A percentile compares a stretch with the other conserved stretches of the same genome.
phyloP scores from a whole-genome alignment of 257 asterid species.

The Nicotiana undulata region DNA sequence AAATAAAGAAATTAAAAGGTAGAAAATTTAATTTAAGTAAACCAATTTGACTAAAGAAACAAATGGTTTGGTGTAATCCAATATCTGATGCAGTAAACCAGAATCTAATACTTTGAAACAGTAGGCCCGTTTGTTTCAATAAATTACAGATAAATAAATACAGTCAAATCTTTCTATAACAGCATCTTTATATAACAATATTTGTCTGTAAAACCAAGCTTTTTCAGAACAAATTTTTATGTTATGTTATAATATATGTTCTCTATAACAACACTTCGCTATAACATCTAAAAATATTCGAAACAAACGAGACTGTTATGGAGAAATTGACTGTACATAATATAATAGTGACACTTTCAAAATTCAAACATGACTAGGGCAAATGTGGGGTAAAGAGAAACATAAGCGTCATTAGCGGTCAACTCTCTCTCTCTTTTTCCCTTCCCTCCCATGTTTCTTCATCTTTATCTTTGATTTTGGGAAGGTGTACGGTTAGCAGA shows the following conservation, averaged over 20 bases:
- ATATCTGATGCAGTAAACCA: not conserved
- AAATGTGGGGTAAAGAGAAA: slow-evolving; percentile 8
- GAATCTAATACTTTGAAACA: not conserved
- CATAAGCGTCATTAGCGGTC: slow-evolving; percentile 12
- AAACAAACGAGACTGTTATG: no score
- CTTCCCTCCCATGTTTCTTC: not conserved
- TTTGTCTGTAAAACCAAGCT: no score
- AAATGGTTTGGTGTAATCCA: not conserved
- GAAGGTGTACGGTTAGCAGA: no score
- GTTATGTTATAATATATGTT: no score
- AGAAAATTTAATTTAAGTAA: not conserved
- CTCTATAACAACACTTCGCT: no score
- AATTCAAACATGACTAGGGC: slow-evolving; percentile 1
- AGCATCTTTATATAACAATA: no score
- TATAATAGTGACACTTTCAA: not conserved
- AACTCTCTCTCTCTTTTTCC: not conserved
- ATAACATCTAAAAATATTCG: no score
- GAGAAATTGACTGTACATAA: not conserved
- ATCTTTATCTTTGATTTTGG: no score
- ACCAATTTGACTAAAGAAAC: not conserved
- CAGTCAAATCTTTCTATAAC: no score
- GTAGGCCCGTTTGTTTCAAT: not conserved
- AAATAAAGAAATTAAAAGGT: not conserved
- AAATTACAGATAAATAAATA: not conserved
- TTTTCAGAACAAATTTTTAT: no score